Evolutionary conservation across 768 basidiomycete species (phyloP).

Genomic region (Glaciozyma antarctica): DNA sequence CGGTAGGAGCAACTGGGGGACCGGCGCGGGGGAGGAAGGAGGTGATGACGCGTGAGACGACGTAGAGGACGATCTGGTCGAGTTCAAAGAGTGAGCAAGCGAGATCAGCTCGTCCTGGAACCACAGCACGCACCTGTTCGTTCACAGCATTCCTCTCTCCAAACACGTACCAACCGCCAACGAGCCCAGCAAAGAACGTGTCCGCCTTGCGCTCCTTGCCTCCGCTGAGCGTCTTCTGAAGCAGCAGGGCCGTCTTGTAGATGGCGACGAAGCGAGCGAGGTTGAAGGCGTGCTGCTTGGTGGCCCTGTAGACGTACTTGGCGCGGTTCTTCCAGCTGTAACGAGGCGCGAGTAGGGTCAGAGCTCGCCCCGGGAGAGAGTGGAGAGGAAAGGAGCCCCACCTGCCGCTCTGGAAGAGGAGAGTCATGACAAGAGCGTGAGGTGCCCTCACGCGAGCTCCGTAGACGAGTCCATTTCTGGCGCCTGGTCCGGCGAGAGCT

Average conservation of each 20-base stretch:
- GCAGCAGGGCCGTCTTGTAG: constrained; percentile 74
- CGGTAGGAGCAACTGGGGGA: constrained; percentile 43
- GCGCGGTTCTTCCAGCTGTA: constrained; percentile 62
- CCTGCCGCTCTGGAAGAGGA: constrained; percentile 86
- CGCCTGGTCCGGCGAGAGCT: not conserved
- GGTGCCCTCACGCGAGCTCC: constrained; percentile 88
- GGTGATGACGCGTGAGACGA: constrained; percentile 81
- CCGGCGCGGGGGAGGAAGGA: constrained; percentile 77
- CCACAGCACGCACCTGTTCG: constrained; percentile 59
- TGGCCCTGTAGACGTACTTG: constrained; percentile 64
- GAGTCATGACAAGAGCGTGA: constrained; percentile 92
- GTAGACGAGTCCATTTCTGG: constrained; percentile 75
- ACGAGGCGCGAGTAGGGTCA: not conserved
- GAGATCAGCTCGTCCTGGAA: not conserved
- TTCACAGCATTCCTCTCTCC: constrained; percentile 79
- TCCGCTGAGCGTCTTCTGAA: constrained; percentile 55
- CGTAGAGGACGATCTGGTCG: constrained; percentile 83
- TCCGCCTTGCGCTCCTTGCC: constrained; percentile 74
- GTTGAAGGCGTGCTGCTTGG: constrained; percentile 81
- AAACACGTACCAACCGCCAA: constrained; percentile 69
- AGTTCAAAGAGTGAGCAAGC: no score
- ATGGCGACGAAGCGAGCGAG: constrained; percentile 87
- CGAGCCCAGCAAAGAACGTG: constrained; percentile 81
- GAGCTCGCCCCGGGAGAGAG: not conserved
- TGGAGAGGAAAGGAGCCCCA: constrained; percentile 44